Evolutionary conservation across 192 early-diverging fungal species (phyloP), one percentile per base, ranked within the genome.

Genomic region (Coemansia sp.): DNA sequence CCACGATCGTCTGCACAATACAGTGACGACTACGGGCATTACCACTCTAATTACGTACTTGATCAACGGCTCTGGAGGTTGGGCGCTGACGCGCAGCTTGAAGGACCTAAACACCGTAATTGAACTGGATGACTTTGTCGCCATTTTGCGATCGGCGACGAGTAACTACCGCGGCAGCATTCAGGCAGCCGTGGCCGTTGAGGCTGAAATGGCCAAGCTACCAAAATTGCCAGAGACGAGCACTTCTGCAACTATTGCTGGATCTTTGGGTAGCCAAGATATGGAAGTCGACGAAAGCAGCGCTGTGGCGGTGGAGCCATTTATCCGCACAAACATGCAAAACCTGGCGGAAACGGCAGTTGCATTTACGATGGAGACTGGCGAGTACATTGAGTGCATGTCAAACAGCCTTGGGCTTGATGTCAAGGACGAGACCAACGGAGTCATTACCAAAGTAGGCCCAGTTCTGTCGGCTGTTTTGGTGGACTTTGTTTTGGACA

Each of bases 351-450:
- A 77, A 31, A 55, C 62, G 1, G 63, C 63, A 5, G 60, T 77
- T 34, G 35, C 67, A 3, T 61, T 70, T 38, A 56, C 73, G 13
- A 39, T 70, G 8, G 61, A 70, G 58, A 40, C 63, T 0, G 67
- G 67, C 27, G 67, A 77, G 33, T 65, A 70, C 53, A 66, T 77
- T 18, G 73, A 77, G 67, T 65, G 66, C 47, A 60, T 69, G 33
- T 77, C 73, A 5, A 77, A 70, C 54, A 77, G 73, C 52, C 49
- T 77, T 5, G 52, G 63, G 6, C 59, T 77, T 21, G 47, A 53
- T 48, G 17, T 58, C 8, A 59, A 41, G 29, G 48, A 51, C 26
- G 51, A 42, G 27, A 43, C 22, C n/a, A 41, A 40, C 36, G 47
- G 40, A 39, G 15, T 21, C 9, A 35, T 14, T 37, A 49, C 38